Conservation (phyloP, 208 protist species). For the Trypanosoma boissoni region DNA sequence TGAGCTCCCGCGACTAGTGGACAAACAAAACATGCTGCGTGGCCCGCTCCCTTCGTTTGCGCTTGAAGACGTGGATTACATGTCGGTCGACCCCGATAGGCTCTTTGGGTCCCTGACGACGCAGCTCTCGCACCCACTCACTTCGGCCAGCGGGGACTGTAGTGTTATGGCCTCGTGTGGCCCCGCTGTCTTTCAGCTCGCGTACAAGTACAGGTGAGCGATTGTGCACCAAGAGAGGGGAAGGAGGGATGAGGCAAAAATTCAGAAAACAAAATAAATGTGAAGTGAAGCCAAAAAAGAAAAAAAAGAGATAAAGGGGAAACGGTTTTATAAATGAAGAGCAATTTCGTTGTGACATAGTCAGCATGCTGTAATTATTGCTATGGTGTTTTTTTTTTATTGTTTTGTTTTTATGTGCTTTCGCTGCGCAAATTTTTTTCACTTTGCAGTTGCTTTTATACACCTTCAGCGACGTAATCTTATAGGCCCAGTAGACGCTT, state of each 20-base stretch:
- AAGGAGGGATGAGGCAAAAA: no score
- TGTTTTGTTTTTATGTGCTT: constrained; percentile 2
- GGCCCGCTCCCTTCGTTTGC: constrained; percentile 37
- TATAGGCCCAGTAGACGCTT: no score
- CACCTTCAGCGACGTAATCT: no score
- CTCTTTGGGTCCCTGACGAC: constrained; percentile 9
- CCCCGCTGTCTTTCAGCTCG: constrained; percentile 67
- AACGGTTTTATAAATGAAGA: no score
- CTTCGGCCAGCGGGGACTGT: constrained; percentile 43
- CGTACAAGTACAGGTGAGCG: constrained; percentile 36
- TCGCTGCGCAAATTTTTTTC: no score
- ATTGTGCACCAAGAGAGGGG: no score
- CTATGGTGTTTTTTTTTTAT: constrained; percentile 3
- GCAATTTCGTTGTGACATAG: no score
- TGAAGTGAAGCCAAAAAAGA: no score
- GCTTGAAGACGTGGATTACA: constrained; percentile 37
- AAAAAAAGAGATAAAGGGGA: no score
- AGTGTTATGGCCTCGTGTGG: constrained; percentile 65
- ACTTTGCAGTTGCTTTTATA: no score
- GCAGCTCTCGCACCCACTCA: constrained; percentile 23
- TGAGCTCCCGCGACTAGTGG: constrained; percentile 46
- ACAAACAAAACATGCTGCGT: constrained; percentile 26
- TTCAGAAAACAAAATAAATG: no score
- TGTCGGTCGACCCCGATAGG: neutral
- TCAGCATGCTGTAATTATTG: neutral